These are phyloP conservation scores for Colletotrichum lupini DNA, from an alignment of 2,329 filamentous ascomycete genomes.

Conservation along the genomic window DNA sequence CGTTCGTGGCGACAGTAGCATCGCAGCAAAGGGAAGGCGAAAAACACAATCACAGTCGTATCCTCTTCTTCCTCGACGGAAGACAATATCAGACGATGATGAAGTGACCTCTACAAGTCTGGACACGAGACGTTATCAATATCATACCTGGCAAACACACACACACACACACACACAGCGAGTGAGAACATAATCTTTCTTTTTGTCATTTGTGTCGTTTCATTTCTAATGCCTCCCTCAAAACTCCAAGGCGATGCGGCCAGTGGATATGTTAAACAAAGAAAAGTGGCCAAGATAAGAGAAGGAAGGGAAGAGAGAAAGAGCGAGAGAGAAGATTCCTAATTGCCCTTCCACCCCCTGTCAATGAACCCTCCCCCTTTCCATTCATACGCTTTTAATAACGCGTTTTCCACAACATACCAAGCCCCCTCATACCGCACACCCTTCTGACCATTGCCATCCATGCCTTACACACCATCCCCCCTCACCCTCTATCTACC, in stretches of 20 bases:
- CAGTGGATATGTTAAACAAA: slow-evolving; percentile 37
- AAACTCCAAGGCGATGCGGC: slow-evolving; percentile 37
- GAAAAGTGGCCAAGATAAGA: slow-evolving; percentile 34
- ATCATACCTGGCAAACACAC: neutral
- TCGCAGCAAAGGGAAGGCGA: no score
- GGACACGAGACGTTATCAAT: no score
- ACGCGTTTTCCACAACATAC: neutral
- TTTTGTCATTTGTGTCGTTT: slow-evolving; percentile 36
- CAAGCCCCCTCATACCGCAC: neutral
- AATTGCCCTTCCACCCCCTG: slow-evolving; percentile 4
- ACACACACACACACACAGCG: no score
- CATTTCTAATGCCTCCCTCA: slow-evolving; percentile 36
- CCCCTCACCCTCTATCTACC: slow-evolving; percentile 20
- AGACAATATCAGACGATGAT: no score
- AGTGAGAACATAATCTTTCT: slow-evolving; percentile 22
- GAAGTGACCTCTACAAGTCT: no score
- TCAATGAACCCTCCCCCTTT: slow-evolving; percentile 1
- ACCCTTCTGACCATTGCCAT: neutral
- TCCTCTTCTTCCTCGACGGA: no score
- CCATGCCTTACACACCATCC: neutral
- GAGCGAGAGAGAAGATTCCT: slow-evolving; percentile 8
- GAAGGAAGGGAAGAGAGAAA: neutral
- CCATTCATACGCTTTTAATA: slow-evolving; percentile 26
- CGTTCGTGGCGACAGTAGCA: no score
- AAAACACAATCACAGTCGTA: no score